Evolutionary conservation across 148 eudicot genomes (phyloP), one percentile per base, ranked within the genome.

Genomic region (Suaeda aralocaspica): DNA sequence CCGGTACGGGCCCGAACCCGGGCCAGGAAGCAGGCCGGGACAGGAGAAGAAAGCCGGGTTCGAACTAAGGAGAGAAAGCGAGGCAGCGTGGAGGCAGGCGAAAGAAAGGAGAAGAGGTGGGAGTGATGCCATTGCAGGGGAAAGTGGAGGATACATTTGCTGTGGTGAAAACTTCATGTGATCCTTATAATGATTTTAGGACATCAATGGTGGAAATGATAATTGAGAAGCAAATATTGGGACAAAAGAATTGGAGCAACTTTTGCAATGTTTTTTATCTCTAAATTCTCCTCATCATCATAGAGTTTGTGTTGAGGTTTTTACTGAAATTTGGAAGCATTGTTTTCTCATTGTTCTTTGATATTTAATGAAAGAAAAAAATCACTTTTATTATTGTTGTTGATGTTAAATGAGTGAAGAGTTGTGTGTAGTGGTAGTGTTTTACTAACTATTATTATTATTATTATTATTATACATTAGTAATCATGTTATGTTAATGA

Each of bases 171-270:
- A 77, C 82, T 26, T 89, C 96, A 48, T 85, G 84, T 59, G 91
- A 89, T 74, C 96, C 96, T 22, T 84, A 89, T 64, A 81, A 48
- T 46, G 96, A 89, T 79, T 89, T 89, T 73, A 85, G 88, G 71
- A 79, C 70, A 22, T 89, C 96, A 49, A 89, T 89, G 96, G 87
- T 85, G 73, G 91, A 89, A 45, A 89, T 89, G 96, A 87, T 87
- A 25, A 82, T 89, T 13, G 91, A 89, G 79, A 84, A 72, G 70
- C 86, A 86, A 74, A 86, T 89, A 56, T 84, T 58, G 84, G 84
- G 0, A 72, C 77, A 0, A 59, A 83, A 3, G 94, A 86, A 58
- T 67, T 89, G 26, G 84, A 86, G 59, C 57, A 83, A 2, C 68
- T 89, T 25, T 41, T 89, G 67, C 50, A 78, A 44, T 84, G 91